Conservation (phyloP, 2,329 filamentous ascomycete genomes). For the Phialophora chinensis region DNA sequence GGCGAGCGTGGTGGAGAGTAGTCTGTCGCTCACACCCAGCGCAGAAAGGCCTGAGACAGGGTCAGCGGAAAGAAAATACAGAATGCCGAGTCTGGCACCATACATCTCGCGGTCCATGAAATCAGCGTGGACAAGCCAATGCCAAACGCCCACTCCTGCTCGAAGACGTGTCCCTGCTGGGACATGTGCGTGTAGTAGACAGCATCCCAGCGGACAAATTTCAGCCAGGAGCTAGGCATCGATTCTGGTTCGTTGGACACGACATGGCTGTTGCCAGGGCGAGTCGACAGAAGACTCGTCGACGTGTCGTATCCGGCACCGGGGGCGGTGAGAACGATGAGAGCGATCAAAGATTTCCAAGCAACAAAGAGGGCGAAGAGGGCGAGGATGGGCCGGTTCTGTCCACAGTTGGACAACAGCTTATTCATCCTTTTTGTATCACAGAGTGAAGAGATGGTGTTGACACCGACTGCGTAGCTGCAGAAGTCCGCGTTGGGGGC, state of each 20-base stretch:
- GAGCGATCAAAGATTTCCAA: constrained; percentile 64
- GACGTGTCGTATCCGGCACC: constrained; percentile 69
- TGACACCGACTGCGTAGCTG: neutral
- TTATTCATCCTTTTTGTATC: constrained; percentile 11
- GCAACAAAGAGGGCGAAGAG: constrained; percentile 49
- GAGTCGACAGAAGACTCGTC: constrained; percentile 55
- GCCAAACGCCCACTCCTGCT: constrained; percentile 72
- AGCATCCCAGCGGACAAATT: constrained; percentile 66
- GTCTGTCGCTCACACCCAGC: neutral
- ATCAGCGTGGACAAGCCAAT: constrained; percentile 52
- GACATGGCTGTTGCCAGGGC: neutral
- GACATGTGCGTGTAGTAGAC: constrained; percentile 65
- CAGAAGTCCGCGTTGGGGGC: neutral
- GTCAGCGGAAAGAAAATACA: constrained; percentile 9
- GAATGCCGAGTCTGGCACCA: neutral
- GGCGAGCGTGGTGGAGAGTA: constrained; percentile 49
- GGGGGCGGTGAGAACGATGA: constrained; percentile 58
- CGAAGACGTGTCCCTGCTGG: constrained; percentile 61
- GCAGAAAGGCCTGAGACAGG: constrained; percentile 6
- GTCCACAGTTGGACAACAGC: constrained; percentile 9
- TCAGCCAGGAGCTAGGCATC: constrained; percentile 44
- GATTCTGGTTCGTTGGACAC: constrained; percentile 22
- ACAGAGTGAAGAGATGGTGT: neutral
- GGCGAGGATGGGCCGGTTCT: constrained; percentile 17
- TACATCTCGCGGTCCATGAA: constrained; percentile 37